phyloP scores from a whole-genome alignment of 2,329 filamentous ascomycete genomes.

The Zymoseptoria crescenta region DNA sequence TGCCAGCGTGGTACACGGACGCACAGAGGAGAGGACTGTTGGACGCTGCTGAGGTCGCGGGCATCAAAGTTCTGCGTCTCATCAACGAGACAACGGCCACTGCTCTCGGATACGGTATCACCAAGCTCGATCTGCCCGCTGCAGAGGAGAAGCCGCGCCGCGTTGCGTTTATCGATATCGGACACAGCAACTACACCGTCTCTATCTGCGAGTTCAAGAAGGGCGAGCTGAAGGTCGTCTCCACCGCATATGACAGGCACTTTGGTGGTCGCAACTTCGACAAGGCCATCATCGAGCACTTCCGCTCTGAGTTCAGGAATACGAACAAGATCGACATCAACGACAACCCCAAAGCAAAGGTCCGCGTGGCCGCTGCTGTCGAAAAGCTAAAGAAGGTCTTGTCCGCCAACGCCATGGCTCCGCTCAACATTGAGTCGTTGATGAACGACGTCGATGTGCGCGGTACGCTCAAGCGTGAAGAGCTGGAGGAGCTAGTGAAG shows the following conservation, averaged over 20 bases:
- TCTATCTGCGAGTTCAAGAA: constrained; percentile 95
- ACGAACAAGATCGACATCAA: constrained; percentile 97
- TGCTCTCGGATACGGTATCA: constrained; percentile 94
- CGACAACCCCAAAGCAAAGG: constrained; percentile 79
- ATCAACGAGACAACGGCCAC: constrained; percentile 98
- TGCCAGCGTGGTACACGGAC: constrained; percentile 96
- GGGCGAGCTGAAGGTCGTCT: constrained; percentile 89
- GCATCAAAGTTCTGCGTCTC: constrained; percentile 82
- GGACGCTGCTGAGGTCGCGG: constrained; percentile 87
- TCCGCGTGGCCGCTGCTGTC: constrained; percentile 77
- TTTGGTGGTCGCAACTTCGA: constrained; percentile 98
- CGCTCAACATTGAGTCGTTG: constrained; percentile 92
- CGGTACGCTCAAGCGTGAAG: constrained; percentile 82
- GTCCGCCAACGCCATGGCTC: constrained; percentile 86
- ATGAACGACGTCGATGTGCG: constrained; percentile 97
- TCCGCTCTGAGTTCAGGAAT: constrained; percentile 90
- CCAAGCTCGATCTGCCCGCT: constrained; percentile 83
- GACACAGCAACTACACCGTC: constrained; percentile 91
- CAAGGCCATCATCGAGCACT: constrained; percentile 87
- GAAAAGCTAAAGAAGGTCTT: constrained; percentile 99
- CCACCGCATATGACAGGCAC: constrained; percentile 87
- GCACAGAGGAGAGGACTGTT: constrained; percentile 80
- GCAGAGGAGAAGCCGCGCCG: constrained; percentile 87
- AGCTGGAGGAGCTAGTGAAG: constrained; percentile 84
- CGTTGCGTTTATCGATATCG: constrained; percentile 88